Base-by-base conservation (phyloP, 2,329 filamentous ascomycete genomes). In the Cladosporium austrohemisphaericum region DNA sequence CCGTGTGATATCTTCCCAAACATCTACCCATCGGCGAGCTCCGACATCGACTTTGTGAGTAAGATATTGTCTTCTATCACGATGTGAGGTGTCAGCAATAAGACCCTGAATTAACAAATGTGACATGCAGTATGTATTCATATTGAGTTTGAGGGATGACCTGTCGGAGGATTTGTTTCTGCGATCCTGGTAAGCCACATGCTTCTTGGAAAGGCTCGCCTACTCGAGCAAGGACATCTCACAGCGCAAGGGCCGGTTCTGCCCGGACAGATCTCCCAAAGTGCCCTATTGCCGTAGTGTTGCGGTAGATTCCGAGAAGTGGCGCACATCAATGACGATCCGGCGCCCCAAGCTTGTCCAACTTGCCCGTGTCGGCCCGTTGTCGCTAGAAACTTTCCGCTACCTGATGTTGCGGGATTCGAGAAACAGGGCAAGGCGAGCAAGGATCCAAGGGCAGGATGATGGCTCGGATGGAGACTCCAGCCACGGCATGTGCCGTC, bases 321-420 rank as follows among this genome's bases (percentile, higher is more conserved):
- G 43, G 43, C 43, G 22, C n/a, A 23, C 18, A 23, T 36, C 32
- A 8, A 46, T 38, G 44, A 47, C 44, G 44, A 31, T 22, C 26
- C 25, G 38, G 9, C 26, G 38, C 26, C 14, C 26, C 8, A 41
- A 20, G 25, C 25, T 31, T 32, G 33, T 19, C 18, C 16, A 38
- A 13, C 25, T 22, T 38, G 44, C 44, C n/a, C 44, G 44, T 47
- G 25, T 47, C 44, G 44, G 44, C 32, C 44, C 44, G 44, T 22
- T 14, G 33, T 47, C 25, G 14, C 33, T 25, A 38, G 23, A 26
- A 31, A 38, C 32, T 47, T 36, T 38, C 44, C 25, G 14, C 23
- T 10, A 6, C 29, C 19, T 38, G 23, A 14, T 22, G 11, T 16
- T 29, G 25, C 23, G 13, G 5, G 5, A 13, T n/a, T 31, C 29